Percentiles rank a stretch among this genome's conserved stretches.
These are phyloP conservation scores for Saraca asoca DNA, from an alignment of 331 rosid genomes.

Conservation along the genomic window DNA sequence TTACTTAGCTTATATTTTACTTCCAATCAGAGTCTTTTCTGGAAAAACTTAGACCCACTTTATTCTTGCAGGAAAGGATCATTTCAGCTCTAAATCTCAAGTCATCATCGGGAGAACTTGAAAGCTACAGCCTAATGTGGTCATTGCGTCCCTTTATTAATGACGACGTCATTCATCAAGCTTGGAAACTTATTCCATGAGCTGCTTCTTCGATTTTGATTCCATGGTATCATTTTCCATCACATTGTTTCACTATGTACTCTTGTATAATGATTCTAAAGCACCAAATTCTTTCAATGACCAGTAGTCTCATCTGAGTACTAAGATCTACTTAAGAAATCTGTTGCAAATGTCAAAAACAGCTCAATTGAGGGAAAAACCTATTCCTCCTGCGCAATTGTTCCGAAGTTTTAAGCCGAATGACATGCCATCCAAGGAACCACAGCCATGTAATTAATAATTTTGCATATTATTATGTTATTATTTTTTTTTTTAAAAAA, in stretches of 20 bases:
- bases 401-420: too few species aligned
- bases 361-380: too few species aligned
- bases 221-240: conserved; percentile 18
- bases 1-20: not conserved
- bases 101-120: conserved; percentile 61
- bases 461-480: too few species aligned
- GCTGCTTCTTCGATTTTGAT: not conserved
- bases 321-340: too few species aligned
- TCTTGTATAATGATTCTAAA: too few species aligned
- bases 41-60: conserved; percentile 2
- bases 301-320: not conserved
- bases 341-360: too few species aligned
- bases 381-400: too few species aligned
- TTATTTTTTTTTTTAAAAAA: too few species aligned
- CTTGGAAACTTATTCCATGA: conserved; percentile 69
- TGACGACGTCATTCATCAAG: conserved; percentile 56
- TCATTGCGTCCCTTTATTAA: conserved; percentile 72
- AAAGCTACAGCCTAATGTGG: conserved; percentile 79
- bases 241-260: not conserved
- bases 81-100: conserved; percentile 59
- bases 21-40: conserved; percentile 3
- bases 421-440: too few species aligned
- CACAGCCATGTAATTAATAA: too few species aligned
- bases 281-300: not conserved
- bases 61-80: conserved; percentile 62